These are phyloP conservation scores for Tylopilus felleus DNA, from an alignment of 768 basidiomycete genomes.

Conservation along the genomic window DNA sequence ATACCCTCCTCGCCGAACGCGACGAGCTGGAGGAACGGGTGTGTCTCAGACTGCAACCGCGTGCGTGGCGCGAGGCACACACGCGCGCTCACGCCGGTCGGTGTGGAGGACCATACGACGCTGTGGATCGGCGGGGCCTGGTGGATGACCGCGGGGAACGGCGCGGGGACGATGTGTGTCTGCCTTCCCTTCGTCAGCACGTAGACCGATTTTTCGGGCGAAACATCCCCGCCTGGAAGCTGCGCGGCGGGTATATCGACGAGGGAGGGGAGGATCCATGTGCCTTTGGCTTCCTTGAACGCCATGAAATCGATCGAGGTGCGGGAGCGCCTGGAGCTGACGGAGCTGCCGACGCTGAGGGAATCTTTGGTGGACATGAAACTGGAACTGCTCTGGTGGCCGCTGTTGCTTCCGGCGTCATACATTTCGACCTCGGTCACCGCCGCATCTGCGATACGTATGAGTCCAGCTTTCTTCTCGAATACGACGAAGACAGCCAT, in stretches of 20 bases:
- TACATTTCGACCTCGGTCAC: constrained; percentile 75
- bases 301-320: constrained; percentile 43
- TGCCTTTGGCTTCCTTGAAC: constrained; percentile 34
- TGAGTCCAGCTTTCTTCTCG: constrained; percentile 85
- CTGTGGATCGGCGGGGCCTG: constrained; percentile 49
- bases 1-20: constrained; percentile 69
- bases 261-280: constrained; percentile 27
- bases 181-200: constrained; percentile 66
- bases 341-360: constrained; percentile 22
- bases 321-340: constrained; percentile 36
- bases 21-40: constrained; percentile 62
- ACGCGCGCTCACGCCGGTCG: constrained; percentile 53
- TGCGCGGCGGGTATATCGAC: constrained; percentile 23
- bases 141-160: constrained; percentile 54
- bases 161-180: constrained; percentile 66
- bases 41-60: neutral
- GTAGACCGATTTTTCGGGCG: constrained; percentile 44
- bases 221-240: constrained; percentile 14
- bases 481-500: constrained; percentile 80
- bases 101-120: constrained; percentile 56
- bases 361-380: constrained; percentile 23
- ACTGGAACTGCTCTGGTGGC: constrained; percentile 16
- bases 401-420: constrained; percentile 26
- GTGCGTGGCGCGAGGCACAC: constrained; percentile 35
- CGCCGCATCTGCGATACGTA: constrained; percentile 75